Evolutionary conservation across 495 filamentous ascomycete species (phyloP), one percentile per base, ranked within the genome.

Genomic region (Neurospora sp.): DNA sequence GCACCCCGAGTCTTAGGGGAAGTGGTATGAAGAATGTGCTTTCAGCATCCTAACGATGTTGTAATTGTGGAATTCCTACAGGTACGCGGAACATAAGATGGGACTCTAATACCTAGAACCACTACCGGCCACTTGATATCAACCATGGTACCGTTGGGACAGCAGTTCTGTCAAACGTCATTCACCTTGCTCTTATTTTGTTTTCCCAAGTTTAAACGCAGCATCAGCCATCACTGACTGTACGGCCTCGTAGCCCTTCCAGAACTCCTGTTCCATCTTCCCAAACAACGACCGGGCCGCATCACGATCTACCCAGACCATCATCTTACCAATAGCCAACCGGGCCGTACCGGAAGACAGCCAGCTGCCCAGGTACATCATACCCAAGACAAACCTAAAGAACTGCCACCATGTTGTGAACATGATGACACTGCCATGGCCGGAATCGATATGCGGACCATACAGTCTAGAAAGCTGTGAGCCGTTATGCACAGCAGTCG

Each of bases 321-420:
- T 6, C 1, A 9, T 3, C 14, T 61, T 16, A 35, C 1, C 38
- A 16, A 31, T 45, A 69, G 37, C 45, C 70, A 5, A 4, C 37
- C 41, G 4, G 7, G 40, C 7, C 20, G 20, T 41, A 9, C 22
- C 37, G 6, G 31, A 39, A 22, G 40, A 22, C 48, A 22, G 22
- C 18, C 35, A 27, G n/a, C 39, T 37, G 9, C 70, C 61, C 18
- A 72, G 27, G 27, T n/a, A 70, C 40, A 31, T 20, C 1, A 72
- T 22, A 14, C 22, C 20, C 65, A 65, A 27, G 16, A n/a, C 12
- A 9, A 72, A 74, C 6, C 71, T 8, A 22, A 74, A 9, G 18
- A 74, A 74, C 39, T 68, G 39, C n/a, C 14, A 12, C 71, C 73
- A 74, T 20, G 68, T 61, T 8, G 39, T 40, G 20, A 72, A 74